Evolutionary conservation across 495 filamentous ascomycete genomes (phyloP).

Genomic region (Penicillium bovifimosum): DNA sequence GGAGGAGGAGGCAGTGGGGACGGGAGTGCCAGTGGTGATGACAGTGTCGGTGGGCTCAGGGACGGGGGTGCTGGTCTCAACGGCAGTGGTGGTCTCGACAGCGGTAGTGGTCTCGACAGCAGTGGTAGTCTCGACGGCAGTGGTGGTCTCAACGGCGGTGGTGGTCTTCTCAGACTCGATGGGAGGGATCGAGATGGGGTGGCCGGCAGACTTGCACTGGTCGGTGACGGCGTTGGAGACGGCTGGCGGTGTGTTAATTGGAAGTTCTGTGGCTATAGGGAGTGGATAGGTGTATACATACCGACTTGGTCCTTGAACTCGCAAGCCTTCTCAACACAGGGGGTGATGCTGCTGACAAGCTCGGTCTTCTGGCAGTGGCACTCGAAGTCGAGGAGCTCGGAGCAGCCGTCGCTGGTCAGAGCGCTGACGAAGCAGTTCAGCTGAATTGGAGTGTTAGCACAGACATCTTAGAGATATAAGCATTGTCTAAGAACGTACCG

Average conservation of each 20-base stretch:
- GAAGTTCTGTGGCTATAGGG: background rate
- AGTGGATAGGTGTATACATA: conserved; percentile 11
- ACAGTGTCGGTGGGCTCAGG: conserved; percentile 4
- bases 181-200: conserved; percentile 36
- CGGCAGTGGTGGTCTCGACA: conserved; percentile 6
- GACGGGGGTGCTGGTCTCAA: conserved; percentile 6
- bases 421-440: conserved; percentile 40
- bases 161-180: conserved; percentile 25
- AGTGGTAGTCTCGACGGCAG: background rate
- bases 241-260: conserved; percentile 17
- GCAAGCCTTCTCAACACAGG: conserved; percentile 44
- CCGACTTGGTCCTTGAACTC: conserved; percentile 31
- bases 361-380: conserved; percentile 47
- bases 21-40: background rate
- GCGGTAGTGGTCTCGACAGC: conserved; percentile 5
- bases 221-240: conserved; percentile 34
- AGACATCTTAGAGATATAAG: background rate
- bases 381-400: conserved; percentile 40
- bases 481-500: conserved; percentile 26
- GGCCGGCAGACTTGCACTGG: conserved; percentile 32
- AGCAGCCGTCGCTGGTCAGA: conserved; percentile 41
- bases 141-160: conserved; percentile 1
- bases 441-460: conserved; percentile 19
- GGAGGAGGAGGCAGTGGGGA: conserved; percentile 1
- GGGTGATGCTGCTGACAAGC: conserved; percentile 35